Percentiles rank a stretch among this genome's conserved stretches.
Evolutionary conservation across 1,139 yeast genomes (phyloP).

Genomic region (Fermentozyma sake): DNA sequence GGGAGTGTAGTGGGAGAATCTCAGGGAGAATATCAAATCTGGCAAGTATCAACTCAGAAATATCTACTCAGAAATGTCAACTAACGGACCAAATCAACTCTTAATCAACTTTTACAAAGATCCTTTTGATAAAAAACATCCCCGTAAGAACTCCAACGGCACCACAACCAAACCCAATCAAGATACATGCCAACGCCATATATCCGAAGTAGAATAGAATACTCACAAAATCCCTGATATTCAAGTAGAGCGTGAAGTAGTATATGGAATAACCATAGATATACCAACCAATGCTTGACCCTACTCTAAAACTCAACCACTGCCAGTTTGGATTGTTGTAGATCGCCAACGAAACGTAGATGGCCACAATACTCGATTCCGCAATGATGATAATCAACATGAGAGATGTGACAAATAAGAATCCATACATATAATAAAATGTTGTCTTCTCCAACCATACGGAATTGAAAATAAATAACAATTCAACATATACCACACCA

Average conservation of each 20-base stretch:
- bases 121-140: constrained; percentile 51
- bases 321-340: constrained; percentile 73
- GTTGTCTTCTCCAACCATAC: constrained; percentile 79
- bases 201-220: constrained; percentile 66
- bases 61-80: too few species aligned
- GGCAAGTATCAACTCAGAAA: too few species aligned
- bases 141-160: constrained; percentile 68
- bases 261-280: constrained; percentile 65
- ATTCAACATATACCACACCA: constrained; percentile 75
- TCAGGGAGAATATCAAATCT: too few species aligned
- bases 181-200: constrained; percentile 58
- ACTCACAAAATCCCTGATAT: constrained; percentile 66
- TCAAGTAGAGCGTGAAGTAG: constrained; percentile 54
- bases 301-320: constrained; percentile 75
- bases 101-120: constrained; percentile 58
- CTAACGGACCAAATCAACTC: constrained; percentile 1
- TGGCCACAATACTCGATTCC: constrained; percentile 71
- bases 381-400: constrained; percentile 59
- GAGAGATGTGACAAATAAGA: constrained; percentile 57
- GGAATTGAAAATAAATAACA: constrained; percentile 69
- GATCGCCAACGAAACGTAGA: constrained; percentile 56
- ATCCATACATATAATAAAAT: constrained; percentile 77
- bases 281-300: constrained; percentile 70
- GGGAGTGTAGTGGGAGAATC: too few species aligned
- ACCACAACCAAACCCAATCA: constrained; percentile 72